Evolutionary conservation across 495 filamentous ascomycete species (phyloP), one percentile per base, ranked within the genome.

Genomic region (Choiromyces venosus): DNA sequence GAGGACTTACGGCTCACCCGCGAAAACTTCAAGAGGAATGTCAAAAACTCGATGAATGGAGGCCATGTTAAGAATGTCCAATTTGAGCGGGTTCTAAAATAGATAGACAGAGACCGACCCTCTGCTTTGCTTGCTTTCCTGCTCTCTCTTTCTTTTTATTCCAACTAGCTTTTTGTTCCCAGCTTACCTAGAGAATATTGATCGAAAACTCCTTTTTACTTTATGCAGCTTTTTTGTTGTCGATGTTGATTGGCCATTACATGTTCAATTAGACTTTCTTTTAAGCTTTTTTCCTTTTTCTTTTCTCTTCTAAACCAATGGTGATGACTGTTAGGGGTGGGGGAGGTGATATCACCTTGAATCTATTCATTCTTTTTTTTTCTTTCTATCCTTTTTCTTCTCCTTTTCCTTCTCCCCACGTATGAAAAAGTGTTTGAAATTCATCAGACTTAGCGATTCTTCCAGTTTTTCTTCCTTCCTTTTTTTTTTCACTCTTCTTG

Each of bases 1-100:
- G 92, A 97, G 65, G 96, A 98, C 82, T 87, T 99, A 75, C 88
- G 94, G 74, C 83, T 84, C 37, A 96, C 92, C 78, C 84, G 92
- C 25, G 95, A 98, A 25, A 87, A 84, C 39, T 99, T 99, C 84
- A 96, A 93, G 85, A 86, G 92, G 69, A 97, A 98, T 81, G 96
- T 97, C 33, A 87, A 92, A 78, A 83, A 84, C 18, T 85, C 91
- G 6, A 97, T 99, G 93, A 85, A 83, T 35, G 95, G 95, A 71
- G 93, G 93, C 18, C 83, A 82, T n/a, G 90, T 99, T 65, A 88
- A 87, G 82, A 88, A 88, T 19, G 83, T 89, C 73, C 77, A 83
- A 5, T 99, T 91, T 80, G 93, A 99, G 68, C 84, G 88, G 67
- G 94, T 97, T 21, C 80, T 92, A 79, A 87, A 86, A 72, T 77